These are phyloP conservation scores for Brettanomyces sp. DNA, from an alignment of 805 yeast species.

Conservation along the genomic window DNA sequence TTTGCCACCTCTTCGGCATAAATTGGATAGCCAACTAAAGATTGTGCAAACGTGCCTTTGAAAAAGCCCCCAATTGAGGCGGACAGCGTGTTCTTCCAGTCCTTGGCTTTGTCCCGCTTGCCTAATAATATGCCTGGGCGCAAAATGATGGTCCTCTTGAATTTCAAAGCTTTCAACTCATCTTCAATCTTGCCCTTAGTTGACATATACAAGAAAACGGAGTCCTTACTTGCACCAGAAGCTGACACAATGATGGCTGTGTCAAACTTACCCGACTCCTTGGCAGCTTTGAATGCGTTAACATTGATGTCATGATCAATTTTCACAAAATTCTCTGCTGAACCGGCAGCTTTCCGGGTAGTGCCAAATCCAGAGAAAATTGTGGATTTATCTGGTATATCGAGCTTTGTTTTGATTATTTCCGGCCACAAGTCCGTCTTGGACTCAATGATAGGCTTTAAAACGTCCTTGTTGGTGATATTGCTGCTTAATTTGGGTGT, in stretches of 20 bases:
- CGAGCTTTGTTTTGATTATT: constrained; percentile 21
- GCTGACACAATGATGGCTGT: constrained; percentile 64
- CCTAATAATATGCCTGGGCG: constrained; percentile 75
- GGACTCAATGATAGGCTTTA: constrained; percentile 32
- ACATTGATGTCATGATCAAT: constrained; percentile 71
- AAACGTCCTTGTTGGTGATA: constrained; percentile 1
- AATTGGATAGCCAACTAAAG: constrained; percentile 35
- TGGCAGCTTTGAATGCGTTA: constrained; percentile 65
- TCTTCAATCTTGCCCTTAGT: constrained; percentile 74
- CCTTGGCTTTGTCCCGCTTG: constrained; percentile 37
- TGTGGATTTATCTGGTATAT: constrained; percentile 27
- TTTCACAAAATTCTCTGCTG: constrained; percentile 55
- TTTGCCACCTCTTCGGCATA: constrained; percentile 58
- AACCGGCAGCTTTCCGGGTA: constrained; percentile 64
- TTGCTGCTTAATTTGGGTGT: constrained; percentile 13
- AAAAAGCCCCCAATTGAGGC: constrained; percentile 24
- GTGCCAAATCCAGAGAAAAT: constrained; percentile 69
- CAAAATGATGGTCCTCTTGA: constrained; percentile 64
- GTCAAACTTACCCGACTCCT: constrained; percentile 48
- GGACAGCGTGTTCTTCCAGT: constrained; percentile 24
- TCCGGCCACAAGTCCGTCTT: constrained; percentile 45
- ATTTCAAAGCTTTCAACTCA: constrained; percentile 50
- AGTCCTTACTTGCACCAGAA: constrained; percentile 48
- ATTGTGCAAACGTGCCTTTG: constrained; percentile 27
- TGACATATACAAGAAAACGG: constrained; percentile 51